Base-by-base conservation (phyloP, 2,329 filamentous ascomycete species). In the Gremmenia infestans region DNA sequence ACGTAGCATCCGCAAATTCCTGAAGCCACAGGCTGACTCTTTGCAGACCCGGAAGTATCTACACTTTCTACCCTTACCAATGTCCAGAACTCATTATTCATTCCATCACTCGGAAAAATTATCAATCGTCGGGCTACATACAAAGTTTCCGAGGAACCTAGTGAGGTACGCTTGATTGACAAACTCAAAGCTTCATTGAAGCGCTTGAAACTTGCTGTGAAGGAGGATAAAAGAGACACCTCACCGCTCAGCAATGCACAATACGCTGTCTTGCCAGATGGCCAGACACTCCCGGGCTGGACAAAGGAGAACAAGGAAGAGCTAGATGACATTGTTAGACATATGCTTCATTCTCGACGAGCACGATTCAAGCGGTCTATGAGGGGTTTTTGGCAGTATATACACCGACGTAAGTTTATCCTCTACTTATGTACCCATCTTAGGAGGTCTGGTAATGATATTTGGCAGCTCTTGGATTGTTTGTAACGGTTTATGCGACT, bases 71-170 rank as follows among this genome's bases (percentile, higher is more conserved):
- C 89, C 8, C 79, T 95, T 11, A 95, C 89, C 50, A 95, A 95
- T 65, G 86, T 95, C 32, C 90, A 95, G 66, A 95, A 95, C 68
- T 93, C 90, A 0, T 81, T 95, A 11, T 95, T 95, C 71, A 76
- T 94, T 1, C 90, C 90, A 0, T 87, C 91, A 56, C 75, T 95
- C 15, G 89, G 89, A 46, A 75, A 78, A 54, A 83, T 84, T 64
- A 63, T 94, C 55, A 93, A 94, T 65, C 81, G 90, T 43, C 79
- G 86, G 57, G 56, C 61, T n/a, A 46, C 60, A 19, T 61, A 65
- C 37, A 53, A 58, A 55, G 37, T 68, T 51, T 54, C 63, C 3
- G 55, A 60, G 4, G 25, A 48, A 14, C 32, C 52, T 14, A 40
- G 53, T 42, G 61, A 66, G 32, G 55, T 52, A 40, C 51, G 60